Percentiles rank a stretch among this genome's conserved stretches.
These are phyloP conservation scores for Cryphonectria parasitica DNA, from an alignment of 2,329 filamentous ascomycete species.

Conservation along the genomic window DNA sequence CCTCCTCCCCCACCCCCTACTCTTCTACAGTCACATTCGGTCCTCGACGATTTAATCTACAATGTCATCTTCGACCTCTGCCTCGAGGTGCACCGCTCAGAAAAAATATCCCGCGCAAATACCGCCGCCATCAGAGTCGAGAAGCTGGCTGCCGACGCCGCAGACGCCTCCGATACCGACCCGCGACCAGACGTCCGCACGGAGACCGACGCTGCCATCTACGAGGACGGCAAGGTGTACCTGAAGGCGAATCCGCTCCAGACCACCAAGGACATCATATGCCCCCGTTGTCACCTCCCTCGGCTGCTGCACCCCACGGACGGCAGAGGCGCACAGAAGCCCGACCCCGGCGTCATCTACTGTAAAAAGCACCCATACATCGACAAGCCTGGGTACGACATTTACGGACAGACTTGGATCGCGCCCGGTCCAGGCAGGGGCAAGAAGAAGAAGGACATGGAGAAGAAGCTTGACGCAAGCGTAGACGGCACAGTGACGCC, in stretches of 20 bases:
- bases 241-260: constrained; percentile 75
- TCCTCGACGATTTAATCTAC: constrained; percentile 76
- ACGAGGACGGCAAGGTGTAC: constrained; percentile 69
- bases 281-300: constrained; percentile 74
- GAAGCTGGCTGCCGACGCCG: constrained; percentile 61
- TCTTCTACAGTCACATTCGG: constrained; percentile 57
- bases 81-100: constrained; percentile 74
- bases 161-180: constrained; percentile 57
- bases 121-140: constrained; percentile 68
- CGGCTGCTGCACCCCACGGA: constrained; percentile 74
- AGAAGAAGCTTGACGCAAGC: constrained; percentile 57
- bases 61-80: constrained; percentile 78
- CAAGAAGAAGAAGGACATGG: constrained; percentile 80
- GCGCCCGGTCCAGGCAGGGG: constrained; percentile 71
- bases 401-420: constrained; percentile 82
- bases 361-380: constrained; percentile 82
- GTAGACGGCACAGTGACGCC: constrained; percentile 45
- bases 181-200: constrained; percentile 59
- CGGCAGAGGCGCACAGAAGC: constrained; percentile 67
- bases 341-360: constrained; percentile 71
- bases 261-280: constrained; percentile 72
- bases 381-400: constrained; percentile 75
- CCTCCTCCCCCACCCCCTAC: not conserved
- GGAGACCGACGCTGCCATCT: constrained; percentile 70
- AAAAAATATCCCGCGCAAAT: constrained; percentile 73